These are phyloP conservation scores for Acrodontium crateriforme DNA, from an alignment of 2,329 filamentous ascomycete genomes.

Conservation along the genomic window DNA sequence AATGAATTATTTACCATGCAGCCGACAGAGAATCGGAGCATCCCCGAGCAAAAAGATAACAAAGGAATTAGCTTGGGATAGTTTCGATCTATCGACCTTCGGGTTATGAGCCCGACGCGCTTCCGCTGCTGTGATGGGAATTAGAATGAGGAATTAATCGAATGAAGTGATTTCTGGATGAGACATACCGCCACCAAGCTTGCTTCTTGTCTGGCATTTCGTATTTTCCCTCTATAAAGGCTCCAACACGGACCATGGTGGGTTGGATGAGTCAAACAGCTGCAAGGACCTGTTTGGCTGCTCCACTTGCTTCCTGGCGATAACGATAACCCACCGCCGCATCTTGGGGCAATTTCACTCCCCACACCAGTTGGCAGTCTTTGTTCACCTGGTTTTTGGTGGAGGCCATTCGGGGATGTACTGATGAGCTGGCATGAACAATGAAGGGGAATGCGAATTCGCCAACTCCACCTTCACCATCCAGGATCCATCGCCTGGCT, in stretches of 20 bases:
- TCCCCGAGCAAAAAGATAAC: too few species aligned
- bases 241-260: too few species aligned
- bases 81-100: conserved; percentile 19
- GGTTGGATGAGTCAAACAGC: too few species aligned
- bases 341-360: conserved; percentile 4
- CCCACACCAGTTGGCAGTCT: conserved; percentile 7
- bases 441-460: conserved; percentile 3
- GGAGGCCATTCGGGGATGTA: background rate
- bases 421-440: background rate
- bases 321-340: conserved; percentile 5
- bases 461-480: conserved; percentile 4
- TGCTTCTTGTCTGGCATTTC: too few species aligned
- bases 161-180: too few species aligned
- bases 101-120: conserved; percentile 21
- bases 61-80: conserved; percentile 14
- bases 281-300: conserved; percentile 3
- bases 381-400: conserved; percentile 2
- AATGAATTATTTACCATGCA: too few species aligned
- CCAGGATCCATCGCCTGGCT: conserved; percentile 6
- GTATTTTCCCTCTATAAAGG: too few species aligned
- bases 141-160: too few species aligned
- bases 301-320: conserved; percentile 1
- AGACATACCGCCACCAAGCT: too few species aligned
- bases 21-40: too few species aligned
- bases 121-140: too few species aligned